These are phyloP conservation scores for Cadophora malorum DNA, from an alignment of 2,329 filamentous ascomycete species.

Conservation along the genomic window DNA sequence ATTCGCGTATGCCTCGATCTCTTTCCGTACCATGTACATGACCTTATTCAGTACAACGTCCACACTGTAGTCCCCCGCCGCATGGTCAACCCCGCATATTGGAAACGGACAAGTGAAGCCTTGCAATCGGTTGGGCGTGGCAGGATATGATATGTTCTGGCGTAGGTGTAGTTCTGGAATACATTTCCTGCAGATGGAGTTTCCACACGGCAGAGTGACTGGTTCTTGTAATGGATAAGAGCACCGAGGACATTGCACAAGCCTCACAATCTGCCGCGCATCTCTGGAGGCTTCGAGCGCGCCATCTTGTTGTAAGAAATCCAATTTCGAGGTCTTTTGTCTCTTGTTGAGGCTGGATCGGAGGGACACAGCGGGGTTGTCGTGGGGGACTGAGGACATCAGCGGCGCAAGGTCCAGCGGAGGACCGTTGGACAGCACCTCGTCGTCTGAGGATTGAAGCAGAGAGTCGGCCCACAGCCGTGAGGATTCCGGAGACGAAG, in stretches of 20 bases:
- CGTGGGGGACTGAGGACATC: constrained; percentile 38
- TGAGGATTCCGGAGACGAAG: constrained; percentile 19
- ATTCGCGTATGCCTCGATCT: constrained; percentile 53
- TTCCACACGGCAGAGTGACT: constrained; percentile 81
- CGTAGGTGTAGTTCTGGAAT: constrained; percentile 71
- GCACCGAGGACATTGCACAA: constrained; percentile 81
- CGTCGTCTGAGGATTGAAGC: constrained; percentile 14
- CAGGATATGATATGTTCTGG: constrained; percentile 78
- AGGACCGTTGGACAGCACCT: constrained; percentile 28
- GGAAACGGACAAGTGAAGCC: constrained; percentile 78
- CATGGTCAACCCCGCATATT: constrained; percentile 73
- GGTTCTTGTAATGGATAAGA: constrained; percentile 71
- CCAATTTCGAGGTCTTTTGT: constrained; percentile 11
- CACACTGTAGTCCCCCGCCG: constrained; percentile 74
- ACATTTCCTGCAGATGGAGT: constrained; percentile 77
- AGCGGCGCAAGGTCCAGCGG: constrained; percentile 31
- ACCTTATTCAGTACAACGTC: constrained; percentile 80
- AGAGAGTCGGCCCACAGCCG: constrained; percentile 25
- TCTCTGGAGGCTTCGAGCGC: constrained; percentile 57
- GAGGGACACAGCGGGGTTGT: constrained; percentile 29
- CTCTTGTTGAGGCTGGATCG: constrained; percentile 29
- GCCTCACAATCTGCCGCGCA: constrained; percentile 69
- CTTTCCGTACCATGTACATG: constrained; percentile 63
- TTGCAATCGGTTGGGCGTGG: constrained; percentile 66
- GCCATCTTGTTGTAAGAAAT: constrained; percentile 22